Percentiles rank a stretch among this genome's conserved stretches.
phyloP scores from a whole-genome alignment of 768 basidiomycete genomes.

The Trichaptum fuscoviolaceum region DNA sequence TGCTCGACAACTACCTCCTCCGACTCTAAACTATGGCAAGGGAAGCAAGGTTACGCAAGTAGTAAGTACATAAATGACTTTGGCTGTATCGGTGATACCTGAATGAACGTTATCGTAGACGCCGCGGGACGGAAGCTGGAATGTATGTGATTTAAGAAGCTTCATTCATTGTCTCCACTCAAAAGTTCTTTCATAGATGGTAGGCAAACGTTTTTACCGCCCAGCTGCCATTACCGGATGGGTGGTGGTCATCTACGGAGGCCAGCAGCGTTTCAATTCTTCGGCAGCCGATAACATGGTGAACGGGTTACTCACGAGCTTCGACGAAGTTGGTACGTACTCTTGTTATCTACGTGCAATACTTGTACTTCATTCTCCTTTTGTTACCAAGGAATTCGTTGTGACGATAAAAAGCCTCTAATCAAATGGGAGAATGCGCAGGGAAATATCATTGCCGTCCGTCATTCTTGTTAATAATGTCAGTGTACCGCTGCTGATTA shows the following conservation, averaged over 20 bases:
- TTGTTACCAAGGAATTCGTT: slow-evolving; percentile 53
- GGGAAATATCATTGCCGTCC: slow-evolving; percentile 43
- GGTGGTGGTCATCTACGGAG: slow-evolving; percentile 65
- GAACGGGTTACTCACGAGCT: slow-evolving; percentile 41
- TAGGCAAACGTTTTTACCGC: slow-evolving; percentile 65
- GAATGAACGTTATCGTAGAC: slow-evolving; percentile 28
- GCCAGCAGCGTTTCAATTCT: slow-evolving; percentile 49
- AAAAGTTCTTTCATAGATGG: slow-evolving; percentile 35
- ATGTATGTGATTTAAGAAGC: slow-evolving; percentile 40
- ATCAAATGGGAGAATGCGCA: slow-evolving; percentile 56
- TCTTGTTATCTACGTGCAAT: background rate
- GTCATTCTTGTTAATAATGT: slow-evolving; percentile 9
- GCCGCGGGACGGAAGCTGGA: slow-evolving; percentile 71
- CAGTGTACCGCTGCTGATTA: background rate
- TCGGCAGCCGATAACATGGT: slow-evolving; percentile 53
- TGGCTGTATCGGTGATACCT: slow-evolving; percentile 5
- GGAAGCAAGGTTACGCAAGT: slow-evolving; percentile 52
- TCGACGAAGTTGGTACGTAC: slow-evolving; percentile 55
- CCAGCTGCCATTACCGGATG: slow-evolving; percentile 51
- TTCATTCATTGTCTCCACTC: slow-evolving; percentile 6
- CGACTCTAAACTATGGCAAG: slow-evolving; percentile 60
- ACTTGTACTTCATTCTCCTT: background rate
- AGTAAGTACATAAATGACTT: slow-evolving; percentile 31
- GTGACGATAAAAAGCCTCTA: slow-evolving; percentile 39
- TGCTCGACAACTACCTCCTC: slow-evolving; percentile 60